Evolutionary conservation across 176 grass and related monocot species (phyloP).

Genomic region (Triticum aestivum): DNA sequence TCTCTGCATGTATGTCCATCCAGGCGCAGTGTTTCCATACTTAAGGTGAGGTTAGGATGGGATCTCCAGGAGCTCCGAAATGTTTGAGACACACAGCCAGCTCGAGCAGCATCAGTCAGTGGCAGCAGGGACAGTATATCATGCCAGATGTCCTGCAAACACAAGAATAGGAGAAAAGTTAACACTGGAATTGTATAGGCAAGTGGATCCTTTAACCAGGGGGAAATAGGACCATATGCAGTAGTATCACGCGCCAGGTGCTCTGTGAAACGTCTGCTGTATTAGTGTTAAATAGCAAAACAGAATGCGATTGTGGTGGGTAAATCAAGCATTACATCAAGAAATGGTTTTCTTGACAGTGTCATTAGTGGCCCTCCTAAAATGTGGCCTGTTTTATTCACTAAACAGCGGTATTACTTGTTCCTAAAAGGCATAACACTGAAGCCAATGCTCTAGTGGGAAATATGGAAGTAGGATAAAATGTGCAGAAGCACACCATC

Average conservation of each 20-base stretch:
- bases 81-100: conserved; percentile 3
- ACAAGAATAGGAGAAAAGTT: neutral
- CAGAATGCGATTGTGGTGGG: neutral
- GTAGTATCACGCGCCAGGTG: neutral
- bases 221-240: neutral
- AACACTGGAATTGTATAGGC: neutral
- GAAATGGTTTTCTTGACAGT: neutral
- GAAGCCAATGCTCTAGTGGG: neutral
- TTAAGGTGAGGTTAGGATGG: neutral
- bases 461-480: neutral
- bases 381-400: neutral
- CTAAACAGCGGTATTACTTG: neutral
- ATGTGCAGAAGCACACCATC: neutral
- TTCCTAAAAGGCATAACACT: neutral
- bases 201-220: neutral
- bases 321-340: neutral
- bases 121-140: neutral
- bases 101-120: neutral
- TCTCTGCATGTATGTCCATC: neutral
- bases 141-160: conserved; percentile 2
- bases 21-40: neutral
- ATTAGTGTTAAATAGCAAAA: neutral
- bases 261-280: neutral
- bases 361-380: neutral
- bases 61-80: neutral